Conservation (phyloP, 257 asterid species). For the Nicotiana undulata region DNA sequence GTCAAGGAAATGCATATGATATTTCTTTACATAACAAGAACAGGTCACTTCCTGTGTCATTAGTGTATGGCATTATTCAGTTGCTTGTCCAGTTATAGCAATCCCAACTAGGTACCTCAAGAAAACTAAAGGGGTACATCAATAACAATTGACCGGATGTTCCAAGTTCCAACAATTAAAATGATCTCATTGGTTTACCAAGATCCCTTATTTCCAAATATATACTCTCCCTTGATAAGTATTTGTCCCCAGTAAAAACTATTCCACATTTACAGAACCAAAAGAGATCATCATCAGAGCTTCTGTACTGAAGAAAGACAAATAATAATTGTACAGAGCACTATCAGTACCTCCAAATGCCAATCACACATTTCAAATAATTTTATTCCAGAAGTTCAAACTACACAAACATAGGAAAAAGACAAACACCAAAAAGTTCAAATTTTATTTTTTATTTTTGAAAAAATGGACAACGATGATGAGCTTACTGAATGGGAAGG, state of each 20-base stretch:
- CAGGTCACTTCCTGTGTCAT: background rate
- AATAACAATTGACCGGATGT: background rate
- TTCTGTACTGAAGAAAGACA: background rate
- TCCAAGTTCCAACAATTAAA: background rate
- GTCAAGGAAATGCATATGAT: background rate
- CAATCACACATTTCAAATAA: background rate
- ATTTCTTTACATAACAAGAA: background rate
- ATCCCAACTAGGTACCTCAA: background rate
- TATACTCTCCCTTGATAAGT: background rate
- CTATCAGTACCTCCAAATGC: background rate
- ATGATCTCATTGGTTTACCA: background rate
- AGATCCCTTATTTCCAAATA: background rate
- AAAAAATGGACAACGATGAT: slow-evolving; percentile 5
- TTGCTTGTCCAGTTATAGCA: background rate
- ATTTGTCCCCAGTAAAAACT: background rate
- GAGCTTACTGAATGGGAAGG: slow-evolving; percentile 57
- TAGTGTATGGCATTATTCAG: background rate
- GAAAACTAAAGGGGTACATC: background rate
- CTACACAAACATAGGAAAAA: background rate
- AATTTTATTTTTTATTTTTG: background rate
- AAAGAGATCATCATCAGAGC: background rate
- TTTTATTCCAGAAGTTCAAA: background rate
- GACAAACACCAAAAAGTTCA: background rate
- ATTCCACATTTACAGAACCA: background rate
- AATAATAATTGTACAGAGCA: background rate